Evolutionary conservation across 148 eudicot genomes (phyloP), one percentile per base, ranked within the genome.

Genomic region (Rhododendron ferrugineum): DNA sequence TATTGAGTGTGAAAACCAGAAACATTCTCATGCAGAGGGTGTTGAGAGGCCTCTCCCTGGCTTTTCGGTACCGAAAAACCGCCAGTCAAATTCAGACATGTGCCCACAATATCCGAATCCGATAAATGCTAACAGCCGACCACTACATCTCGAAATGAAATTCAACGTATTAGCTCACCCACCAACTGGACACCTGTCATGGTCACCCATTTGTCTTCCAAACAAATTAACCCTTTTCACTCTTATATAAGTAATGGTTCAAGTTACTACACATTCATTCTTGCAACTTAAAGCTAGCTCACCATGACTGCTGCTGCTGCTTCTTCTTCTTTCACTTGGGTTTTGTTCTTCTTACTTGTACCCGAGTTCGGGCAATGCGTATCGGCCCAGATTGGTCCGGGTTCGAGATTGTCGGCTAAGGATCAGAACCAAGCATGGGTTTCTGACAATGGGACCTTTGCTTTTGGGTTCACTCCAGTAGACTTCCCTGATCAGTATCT

Each of bases 381-480:
- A 28, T 82, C 78, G 46, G 52, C 93, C 80, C 88, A 88, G 75
- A 78, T 94, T 50, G 82, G 84, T 37, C 78, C 84, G 28, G 97
- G 99, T 26, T 91, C 97, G 10, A 88, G 90, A 28, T 85, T 96
- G 85, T 13, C 88, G 11, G 98, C 98, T 1, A 88, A 78, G 3
- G 93, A 32, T 70, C 32, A 93, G 58, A 85, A 91, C 78, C 86
- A 84, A 68, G 89, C 90, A 18, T 94, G 99, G 98, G 87, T 89
- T 28, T 96, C 99, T 1, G 91, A 91, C 3, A 96, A 94, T 83
- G 93, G 97, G 44, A 94, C 99, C 5, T 96, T 96, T 87, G 98
- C 98, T 2, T 91, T 96, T 68, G 99, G 99, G 79, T 94, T 96
- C 82, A 89, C 91, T 47, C 90, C 87, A 1, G 40, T 86, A 40